phyloP scores from a whole-genome alignment of 306 rosid genomes.

The Rubus idaeus region DNA sequence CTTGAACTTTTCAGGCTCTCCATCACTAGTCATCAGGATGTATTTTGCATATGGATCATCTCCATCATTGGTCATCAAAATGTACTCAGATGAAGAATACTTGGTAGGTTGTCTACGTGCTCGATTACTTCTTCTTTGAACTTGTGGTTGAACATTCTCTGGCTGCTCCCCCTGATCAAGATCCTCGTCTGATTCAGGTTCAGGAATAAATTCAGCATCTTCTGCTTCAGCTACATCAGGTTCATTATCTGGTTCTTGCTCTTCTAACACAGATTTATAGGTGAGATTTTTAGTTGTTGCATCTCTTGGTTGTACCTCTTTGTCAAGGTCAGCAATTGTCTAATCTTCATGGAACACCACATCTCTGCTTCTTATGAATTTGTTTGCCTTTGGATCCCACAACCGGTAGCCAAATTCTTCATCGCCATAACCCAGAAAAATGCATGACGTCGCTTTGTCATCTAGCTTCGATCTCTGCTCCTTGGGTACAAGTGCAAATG shows the following conservation, averaged over 20 bases:
- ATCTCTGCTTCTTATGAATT: neutral
- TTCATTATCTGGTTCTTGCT: too few relatives aligned
- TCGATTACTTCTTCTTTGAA: too few relatives aligned
- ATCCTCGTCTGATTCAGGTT: neutral
- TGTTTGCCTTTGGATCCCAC: neutral
- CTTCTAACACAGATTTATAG: too few relatives aligned
- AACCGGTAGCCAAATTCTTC: neutral
- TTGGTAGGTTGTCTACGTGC: too few relatives aligned
- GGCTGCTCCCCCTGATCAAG: neutral
- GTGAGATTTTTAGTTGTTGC: neutral
- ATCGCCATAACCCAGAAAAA: neutral
- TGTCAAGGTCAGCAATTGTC: neutral
- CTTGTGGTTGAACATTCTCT: too few relatives aligned
- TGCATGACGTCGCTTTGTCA: neutral
- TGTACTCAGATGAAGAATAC: too few relatives aligned
- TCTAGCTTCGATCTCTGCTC: neutral
- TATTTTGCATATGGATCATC: too few relatives aligned
- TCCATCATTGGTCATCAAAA: too few relatives aligned
- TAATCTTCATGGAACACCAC: neutral
- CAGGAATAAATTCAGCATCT: neutral
- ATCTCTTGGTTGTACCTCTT: too few relatives aligned
- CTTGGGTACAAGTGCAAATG: neutral
- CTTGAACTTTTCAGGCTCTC: too few relatives aligned
- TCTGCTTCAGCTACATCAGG: neutral
- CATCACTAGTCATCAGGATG: too few relatives aligned